These are phyloP conservation scores for Grigorovia humatica DNA, from an alignment of 805 yeast species.

Conservation along the genomic window DNA sequence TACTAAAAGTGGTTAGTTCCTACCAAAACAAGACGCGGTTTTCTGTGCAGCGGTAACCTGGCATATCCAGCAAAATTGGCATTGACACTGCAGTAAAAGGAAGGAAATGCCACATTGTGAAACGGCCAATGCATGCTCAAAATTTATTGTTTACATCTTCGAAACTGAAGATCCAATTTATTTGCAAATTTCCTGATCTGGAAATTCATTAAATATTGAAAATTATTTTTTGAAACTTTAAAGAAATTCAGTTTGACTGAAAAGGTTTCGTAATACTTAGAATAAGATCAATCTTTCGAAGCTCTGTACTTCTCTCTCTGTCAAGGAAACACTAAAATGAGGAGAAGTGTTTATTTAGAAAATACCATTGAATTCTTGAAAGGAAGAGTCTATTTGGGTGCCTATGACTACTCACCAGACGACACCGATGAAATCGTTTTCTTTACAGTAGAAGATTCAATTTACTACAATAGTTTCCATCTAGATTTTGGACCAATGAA, in stretches of 20 bases:
- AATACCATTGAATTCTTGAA: constrained; percentile 30
- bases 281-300: neutral
- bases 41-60: no score
- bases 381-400: constrained; percentile 79
- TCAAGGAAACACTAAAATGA: constrained; percentile 11
- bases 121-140: neutral
- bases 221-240: neutral
- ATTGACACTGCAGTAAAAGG: neutral
- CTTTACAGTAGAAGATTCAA: constrained; percentile 85
- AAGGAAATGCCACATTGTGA: neutral
- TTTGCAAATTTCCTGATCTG: neutral
- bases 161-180: neutral
- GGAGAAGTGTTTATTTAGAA: constrained; percentile 25
- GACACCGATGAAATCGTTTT: constrained; percentile 69
- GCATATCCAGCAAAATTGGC: no score
- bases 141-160: neutral
- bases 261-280: neutral
- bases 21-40: no score
- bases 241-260: neutral
- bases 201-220: neutral
- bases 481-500: constrained; percentile 95
- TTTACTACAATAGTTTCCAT: constrained; percentile 91
- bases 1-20: no score
- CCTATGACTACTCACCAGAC: constrained; percentile 68
- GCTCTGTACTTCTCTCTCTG: neutral